A percentile compares a stretch with the other conserved stretches of the same genome.
phyloP scores from a whole-genome alignment of 345 rosid species.

The Euphorbia tirucalli region DNA sequence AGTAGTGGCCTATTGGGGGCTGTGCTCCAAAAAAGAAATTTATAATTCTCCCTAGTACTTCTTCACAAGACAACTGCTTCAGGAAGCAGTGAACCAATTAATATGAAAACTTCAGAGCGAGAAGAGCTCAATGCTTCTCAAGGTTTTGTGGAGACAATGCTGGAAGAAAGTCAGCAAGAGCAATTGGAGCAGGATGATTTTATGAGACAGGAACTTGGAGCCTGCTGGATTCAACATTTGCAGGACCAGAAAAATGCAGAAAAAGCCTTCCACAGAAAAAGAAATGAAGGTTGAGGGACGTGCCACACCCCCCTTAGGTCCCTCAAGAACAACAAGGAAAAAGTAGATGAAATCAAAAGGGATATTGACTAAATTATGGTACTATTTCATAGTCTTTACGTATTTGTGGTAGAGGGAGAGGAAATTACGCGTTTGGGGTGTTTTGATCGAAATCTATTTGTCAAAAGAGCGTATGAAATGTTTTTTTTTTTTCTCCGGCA shows the following conservation, averaged over 20 bases:
- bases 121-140: constrained; percentile 63
- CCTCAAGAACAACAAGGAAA: constrained; percentile 73
- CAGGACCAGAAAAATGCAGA: constrained; percentile 87
- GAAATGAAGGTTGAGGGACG: constrained; percentile 97
- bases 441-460: too few relatives aligned
- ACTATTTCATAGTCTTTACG: too few relatives aligned
- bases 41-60: constrained; percentile 27
- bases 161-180: constrained; percentile 82
- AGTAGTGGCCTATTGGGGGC: not conserved
- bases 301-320: constrained; percentile 88
- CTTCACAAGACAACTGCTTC: constrained; percentile 54
- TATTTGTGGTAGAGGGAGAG: too few relatives aligned
- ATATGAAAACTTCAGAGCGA: constrained; percentile 40
- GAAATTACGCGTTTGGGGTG: too few relatives aligned
- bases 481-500: too few relatives aligned
- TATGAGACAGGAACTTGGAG: constrained; percentile 98
- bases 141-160: constrained; percentile 60
- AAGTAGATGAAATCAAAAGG: constrained; percentile 48
- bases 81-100: constrained; percentile 49
- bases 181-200: constrained; percentile 46
- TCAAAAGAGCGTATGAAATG: too few relatives aligned
- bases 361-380: too few relatives aligned
- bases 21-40: not conserved
- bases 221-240: constrained; percentile 98
- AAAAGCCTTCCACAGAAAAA: constrained; percentile 33